Evolutionary conservation across 768 basidiomycete genomes (phyloP).

Genomic region (Suillus spraguei): DNA sequence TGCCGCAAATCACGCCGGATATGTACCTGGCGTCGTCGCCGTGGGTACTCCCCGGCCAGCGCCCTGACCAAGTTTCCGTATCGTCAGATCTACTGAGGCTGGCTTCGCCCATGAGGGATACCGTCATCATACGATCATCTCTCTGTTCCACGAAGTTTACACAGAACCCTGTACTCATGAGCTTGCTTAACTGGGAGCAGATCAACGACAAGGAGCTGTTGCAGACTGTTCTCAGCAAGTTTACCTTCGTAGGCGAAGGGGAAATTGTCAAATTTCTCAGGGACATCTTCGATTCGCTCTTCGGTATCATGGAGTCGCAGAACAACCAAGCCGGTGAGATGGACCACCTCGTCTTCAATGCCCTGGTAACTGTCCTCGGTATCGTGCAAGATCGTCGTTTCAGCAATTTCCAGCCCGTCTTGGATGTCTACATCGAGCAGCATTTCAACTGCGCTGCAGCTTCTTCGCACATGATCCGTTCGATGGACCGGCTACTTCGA

Average conservation of each 20-base stretch:
- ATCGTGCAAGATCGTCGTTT: conserved; percentile 94
- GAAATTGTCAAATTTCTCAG: conserved; percentile 94
- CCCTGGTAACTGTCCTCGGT: conserved; percentile 87
- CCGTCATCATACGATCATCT: conserved; percentile 80
- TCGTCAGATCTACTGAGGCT: conserved; percentile 63
- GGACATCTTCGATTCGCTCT: conserved; percentile 91
- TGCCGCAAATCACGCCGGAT: conserved; percentile 60
- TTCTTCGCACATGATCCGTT: conserved; percentile 81
- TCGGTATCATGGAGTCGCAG: conserved; percentile 80
- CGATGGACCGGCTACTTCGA: conserved; percentile 81
- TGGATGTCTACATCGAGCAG: conserved; percentile 90
- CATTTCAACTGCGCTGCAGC: conserved; percentile 85
- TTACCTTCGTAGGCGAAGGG: conserved; percentile 91
- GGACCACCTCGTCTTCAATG: conserved; percentile 87
- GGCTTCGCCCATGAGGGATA: conserved; percentile 75
- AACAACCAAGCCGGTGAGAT: conserved; percentile 77
- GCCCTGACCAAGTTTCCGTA: conserved; percentile 58
- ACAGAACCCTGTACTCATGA: conserved; percentile 83
- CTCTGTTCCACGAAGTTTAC: conserved; percentile 93
- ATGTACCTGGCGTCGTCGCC: conserved; percentile 75
- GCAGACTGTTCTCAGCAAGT: conserved; percentile 73
- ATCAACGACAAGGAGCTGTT: conserved; percentile 66
- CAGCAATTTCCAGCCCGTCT: conserved; percentile 90
- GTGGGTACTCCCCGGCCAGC: conserved; percentile 56
- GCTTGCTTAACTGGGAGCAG: conserved; percentile 80